Conservation (phyloP, 2,329 filamentous ascomycete genomes). For the Ampelomyces quisqualis region DNA sequence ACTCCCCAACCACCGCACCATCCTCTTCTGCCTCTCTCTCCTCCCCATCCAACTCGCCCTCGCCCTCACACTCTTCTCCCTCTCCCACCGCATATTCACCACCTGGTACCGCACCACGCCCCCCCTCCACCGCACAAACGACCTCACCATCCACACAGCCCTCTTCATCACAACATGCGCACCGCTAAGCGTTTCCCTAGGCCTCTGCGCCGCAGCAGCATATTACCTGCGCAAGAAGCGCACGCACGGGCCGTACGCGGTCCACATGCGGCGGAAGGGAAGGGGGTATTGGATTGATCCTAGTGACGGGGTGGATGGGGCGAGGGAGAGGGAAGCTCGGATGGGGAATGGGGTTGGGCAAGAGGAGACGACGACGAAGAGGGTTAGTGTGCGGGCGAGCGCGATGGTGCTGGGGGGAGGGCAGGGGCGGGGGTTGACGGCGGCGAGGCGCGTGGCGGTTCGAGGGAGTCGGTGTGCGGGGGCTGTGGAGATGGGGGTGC, state of each 20-base stretch:
- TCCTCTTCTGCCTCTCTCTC: conserved; percentile 1
- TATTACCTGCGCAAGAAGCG: conserved; percentile 8
- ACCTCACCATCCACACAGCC: conserved; percentile 2
- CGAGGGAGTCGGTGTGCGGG: background rate
- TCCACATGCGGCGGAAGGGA: conserved; percentile 1
- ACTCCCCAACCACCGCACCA: background rate
- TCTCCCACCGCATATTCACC: background rate
- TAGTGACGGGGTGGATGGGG: conserved; percentile 1
- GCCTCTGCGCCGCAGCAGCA: background rate
- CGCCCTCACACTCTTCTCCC: conserved; percentile 5
- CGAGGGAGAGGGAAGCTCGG: background rate
- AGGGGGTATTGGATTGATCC: conserved; percentile 11
- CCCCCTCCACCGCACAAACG: conserved; percentile 1
- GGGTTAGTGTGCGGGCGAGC: no score
- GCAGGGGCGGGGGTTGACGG: background rate
- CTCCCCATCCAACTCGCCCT: conserved; percentile 3
- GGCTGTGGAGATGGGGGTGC: background rate
- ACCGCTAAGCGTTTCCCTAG: conserved; percentile 3
- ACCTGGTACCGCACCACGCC: background rate
- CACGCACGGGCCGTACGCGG: conserved; percentile 7
- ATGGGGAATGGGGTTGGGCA: background rate
- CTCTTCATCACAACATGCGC: conserved; percentile 5
- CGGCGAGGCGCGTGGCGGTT: background rate
- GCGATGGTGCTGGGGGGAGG: background rate
- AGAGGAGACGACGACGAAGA: background rate